Percentiles rank a stretch among this genome's conserved stretches.
Conservation (phyloP, 371 early-diverging fungal species). For the Mucor mucedo region DNA sequence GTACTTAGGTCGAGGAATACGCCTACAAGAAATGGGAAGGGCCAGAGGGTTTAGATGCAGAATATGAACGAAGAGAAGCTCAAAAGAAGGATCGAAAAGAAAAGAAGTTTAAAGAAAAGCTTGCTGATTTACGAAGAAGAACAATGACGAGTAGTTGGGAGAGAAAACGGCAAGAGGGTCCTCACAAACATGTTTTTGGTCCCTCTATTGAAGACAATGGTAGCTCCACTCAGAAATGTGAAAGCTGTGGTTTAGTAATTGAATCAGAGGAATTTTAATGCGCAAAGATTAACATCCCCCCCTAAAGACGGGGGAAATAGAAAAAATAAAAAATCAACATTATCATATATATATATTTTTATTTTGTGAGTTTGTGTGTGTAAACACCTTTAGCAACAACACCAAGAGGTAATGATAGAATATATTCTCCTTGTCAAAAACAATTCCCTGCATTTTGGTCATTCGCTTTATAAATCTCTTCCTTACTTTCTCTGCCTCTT, state of each 20-base stretch:
- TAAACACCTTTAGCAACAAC: not conserved
- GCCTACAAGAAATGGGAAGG: slow-evolving; percentile 94
- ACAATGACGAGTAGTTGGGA: slow-evolving; percentile 85
- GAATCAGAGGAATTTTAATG: slow-evolving; percentile 76
- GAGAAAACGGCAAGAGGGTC: slow-evolving; percentile 61
- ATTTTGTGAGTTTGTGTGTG: not conserved
- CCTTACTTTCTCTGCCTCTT: not conserved
- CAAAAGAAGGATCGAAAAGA: slow-evolving; percentile 85
- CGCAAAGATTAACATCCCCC: not conserved
- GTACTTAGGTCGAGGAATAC: slow-evolving; percentile 80
- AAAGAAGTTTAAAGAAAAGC: slow-evolving; percentile 80
- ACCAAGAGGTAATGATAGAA: not conserved
- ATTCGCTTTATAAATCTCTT: not conserved
- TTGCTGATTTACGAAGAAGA: slow-evolving; percentile 79
- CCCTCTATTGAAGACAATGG: slow-evolving; percentile 54
- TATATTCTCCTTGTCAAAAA: slow-evolving; percentile 13
- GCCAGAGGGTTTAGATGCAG: slow-evolving; percentile 84
- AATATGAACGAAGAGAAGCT: slow-evolving; percentile 84
- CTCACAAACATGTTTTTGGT: slow-evolving; percentile 79
- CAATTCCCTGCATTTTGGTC: slow-evolving; percentile 23
- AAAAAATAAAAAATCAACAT: not conserved
- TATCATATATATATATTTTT: not conserved
- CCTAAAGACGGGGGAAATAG: slow-evolving; percentile 2
- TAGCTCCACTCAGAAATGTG: slow-evolving; percentile 63
- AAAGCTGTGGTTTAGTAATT: slow-evolving; percentile 71